Base-by-base conservation (phyloP, 108 stramenopile species). In the Conticribra weissflogii region DNA sequence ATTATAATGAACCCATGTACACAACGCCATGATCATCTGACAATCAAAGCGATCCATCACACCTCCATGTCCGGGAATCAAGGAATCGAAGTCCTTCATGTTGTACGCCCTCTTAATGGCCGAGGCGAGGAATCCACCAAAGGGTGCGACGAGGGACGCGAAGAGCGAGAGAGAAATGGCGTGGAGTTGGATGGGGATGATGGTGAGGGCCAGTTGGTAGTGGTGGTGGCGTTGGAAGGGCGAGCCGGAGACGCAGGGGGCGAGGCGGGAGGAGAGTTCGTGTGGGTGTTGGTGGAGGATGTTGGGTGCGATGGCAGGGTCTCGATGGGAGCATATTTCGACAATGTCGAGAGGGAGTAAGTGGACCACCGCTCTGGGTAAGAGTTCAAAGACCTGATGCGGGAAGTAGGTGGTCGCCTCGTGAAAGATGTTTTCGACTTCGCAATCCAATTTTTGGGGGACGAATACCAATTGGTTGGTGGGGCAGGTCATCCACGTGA, bases 1-100 rank as follows among this genome's bases (percentile, higher is more conserved):
- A 76, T 96, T 94, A 82, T 93, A 97, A 83, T 98, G 96, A 22
- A 98, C 97, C 88, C 96, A 98, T 15, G 94, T 96, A 52, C 86
- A 95, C 30, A 97, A 84, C 29, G 96, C 96, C 93, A 99, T 96
- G 28, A 99, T 67, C 60, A 99, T 83, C 69, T 99, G 97, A 83
- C 98, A 99, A 72, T 99, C 98, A 84, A 98, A 88, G n/a, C 98
- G 88, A 66, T 99, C 98, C 80, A 93, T 97, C 50, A 75, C 36
- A 3, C 72, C 72, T 2, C 98, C 98, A 73, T 98, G 98, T 47
- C 97, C 98, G 0, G 96, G 96, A 53, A 97, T 88, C 27, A 91
- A 54, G 0, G 84, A 72, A 67, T 91, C 96, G 74, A 98, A 98
- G 70, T 98, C 98, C 68, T 98, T 98, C 58, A 93, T 89, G 14